Evolutionary conservation across 2,329 filamentous ascomycete species (phyloP).

Genomic region (Sporothrix dimorphospora): DNA sequence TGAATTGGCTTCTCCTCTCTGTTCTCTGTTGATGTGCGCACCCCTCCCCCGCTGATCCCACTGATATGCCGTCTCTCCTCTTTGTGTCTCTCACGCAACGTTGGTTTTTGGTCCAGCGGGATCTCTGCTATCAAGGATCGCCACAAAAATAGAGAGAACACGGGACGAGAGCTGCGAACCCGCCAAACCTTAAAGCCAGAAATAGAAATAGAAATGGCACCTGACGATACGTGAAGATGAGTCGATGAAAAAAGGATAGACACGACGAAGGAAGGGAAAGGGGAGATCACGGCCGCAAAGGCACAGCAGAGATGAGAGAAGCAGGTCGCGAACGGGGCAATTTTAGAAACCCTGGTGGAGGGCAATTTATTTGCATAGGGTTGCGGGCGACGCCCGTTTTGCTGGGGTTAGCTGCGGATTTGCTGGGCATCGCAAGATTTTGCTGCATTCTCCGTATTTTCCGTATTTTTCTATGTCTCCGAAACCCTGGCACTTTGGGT

Average conservation of each 20-base stretch:
- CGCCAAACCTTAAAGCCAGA: constrained; percentile 25
- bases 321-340: not conserved
- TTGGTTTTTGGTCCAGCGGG: not conserved
- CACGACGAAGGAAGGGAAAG: not conserved
- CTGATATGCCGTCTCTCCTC: constrained; percentile 7
- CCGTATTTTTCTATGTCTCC: too few relatives aligned
- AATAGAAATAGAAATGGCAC: constrained; percentile 21
- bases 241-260: not conserved
- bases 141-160: not conserved
- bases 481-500: too few relatives aligned
- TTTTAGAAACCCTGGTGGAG: constrained; percentile 26
- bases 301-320: not conserved
- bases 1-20: too few relatives aligned
- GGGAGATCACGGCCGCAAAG: not conserved
- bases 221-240: not conserved
- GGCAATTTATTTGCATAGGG: constrained; percentile 24
- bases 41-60: constrained; percentile 9
- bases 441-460: too few relatives aligned
- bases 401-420: not conserved
- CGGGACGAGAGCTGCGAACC: constrained; percentile 18
- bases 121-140: constrained; percentile 14
- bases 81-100: not conserved
- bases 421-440: constrained; percentile 9
- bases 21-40: not conserved
- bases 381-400: not conserved